phyloP scores from a whole-genome alignment of 2,329 filamentous ascomycete genomes.

The Fonsecaea pugnacius region DNA sequence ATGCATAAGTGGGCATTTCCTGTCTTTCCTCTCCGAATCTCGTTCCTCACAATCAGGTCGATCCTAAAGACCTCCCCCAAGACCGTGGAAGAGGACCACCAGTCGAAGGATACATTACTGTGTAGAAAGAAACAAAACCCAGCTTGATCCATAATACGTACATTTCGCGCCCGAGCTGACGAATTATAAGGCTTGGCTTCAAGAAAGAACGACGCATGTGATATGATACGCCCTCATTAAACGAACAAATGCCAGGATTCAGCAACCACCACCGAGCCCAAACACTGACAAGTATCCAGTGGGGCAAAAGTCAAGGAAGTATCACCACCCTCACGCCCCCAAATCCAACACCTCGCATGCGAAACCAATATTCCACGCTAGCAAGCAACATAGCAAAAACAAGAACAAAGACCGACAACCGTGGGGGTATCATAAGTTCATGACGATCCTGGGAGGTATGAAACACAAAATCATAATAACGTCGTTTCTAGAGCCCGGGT shows the following conservation, averaged over 20 bases:
- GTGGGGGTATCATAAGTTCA: conserved; percentile 30
- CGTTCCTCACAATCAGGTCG: too few relatives aligned
- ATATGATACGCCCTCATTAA: background rate
- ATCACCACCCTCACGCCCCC: background rate
- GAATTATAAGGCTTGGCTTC: background rate
- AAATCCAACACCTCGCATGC: background rate
- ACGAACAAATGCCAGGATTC: background rate
- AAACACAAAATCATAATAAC: conserved; percentile 24
- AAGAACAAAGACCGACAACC: conserved; percentile 11
- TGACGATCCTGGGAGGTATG: conserved; percentile 15
- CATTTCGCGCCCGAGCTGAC: background rate
- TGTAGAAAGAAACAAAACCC: background rate
- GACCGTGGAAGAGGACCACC: background rate
- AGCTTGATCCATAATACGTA: background rate
- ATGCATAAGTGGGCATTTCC: too few relatives aligned
- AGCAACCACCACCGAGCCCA: background rate
- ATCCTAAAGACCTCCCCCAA: background rate
- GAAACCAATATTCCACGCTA: conserved; percentile 7
- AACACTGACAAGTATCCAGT: background rate
- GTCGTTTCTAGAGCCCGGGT: background rate
- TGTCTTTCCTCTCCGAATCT: background rate
- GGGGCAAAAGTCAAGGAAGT: background rate
- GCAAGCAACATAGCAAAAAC: conserved; percentile 9
- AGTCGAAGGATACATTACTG: background rate
- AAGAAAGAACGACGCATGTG: background rate